Percentiles rank a stretch among this genome's conserved stretches.
phyloP scores from a whole-genome alignment of 1,284 basidiomycete species.

The Phellopilus nigrolimitatus region DNA sequence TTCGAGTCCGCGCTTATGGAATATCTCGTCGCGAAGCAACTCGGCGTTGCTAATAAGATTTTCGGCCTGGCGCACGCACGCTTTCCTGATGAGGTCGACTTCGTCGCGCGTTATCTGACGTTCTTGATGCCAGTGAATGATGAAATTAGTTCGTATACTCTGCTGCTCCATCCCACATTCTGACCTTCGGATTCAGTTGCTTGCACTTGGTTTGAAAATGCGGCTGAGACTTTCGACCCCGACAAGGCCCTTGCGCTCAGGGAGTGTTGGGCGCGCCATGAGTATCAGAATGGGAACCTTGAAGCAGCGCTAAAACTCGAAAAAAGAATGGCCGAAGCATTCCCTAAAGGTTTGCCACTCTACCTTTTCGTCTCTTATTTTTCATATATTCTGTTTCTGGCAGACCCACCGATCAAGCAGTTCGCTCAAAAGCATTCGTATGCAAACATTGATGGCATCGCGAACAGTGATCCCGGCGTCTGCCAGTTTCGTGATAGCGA shows the following conservation, averaged over 20 bases:
- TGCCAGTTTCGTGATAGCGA: slow-evolving; percentile 1
- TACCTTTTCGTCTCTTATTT: neutral
- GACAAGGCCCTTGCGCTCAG: slow-evolving; percentile 84
- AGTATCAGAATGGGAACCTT: slow-evolving; percentile 96
- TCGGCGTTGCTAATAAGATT: slow-evolving; percentile 82
- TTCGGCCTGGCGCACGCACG: slow-evolving; percentile 92
- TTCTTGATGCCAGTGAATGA: slow-evolving; percentile 96
- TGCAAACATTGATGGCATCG: slow-evolving; percentile 84
- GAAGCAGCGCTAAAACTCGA: slow-evolving; percentile 86
- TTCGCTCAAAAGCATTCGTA: slow-evolving; percentile 92
- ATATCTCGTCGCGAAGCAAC: slow-evolving; percentile 89
- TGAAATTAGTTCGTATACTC: slow-evolving; percentile 71
- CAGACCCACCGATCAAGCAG: slow-evolving; percentile 86
- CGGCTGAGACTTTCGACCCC: slow-evolving; percentile 74
- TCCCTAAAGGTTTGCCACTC: slow-evolving; percentile 63
- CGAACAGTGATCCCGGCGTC: slow-evolving; percentile 82
- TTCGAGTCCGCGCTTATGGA: slow-evolving; percentile 96
- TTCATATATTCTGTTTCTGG: neutral
- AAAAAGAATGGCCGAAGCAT: slow-evolving; percentile 81
- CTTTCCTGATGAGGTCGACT: slow-evolving; percentile 82
- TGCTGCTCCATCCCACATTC: slow-evolving; percentile 9
- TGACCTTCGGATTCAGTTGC: slow-evolving; percentile 59
- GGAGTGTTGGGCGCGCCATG: slow-evolving; percentile 97
- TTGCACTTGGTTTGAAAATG: slow-evolving; percentile 90
- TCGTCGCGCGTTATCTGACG: slow-evolving; percentile 84